Conservation (phyloP, 1,139 yeast species). For the Candida albicans region DNA sequence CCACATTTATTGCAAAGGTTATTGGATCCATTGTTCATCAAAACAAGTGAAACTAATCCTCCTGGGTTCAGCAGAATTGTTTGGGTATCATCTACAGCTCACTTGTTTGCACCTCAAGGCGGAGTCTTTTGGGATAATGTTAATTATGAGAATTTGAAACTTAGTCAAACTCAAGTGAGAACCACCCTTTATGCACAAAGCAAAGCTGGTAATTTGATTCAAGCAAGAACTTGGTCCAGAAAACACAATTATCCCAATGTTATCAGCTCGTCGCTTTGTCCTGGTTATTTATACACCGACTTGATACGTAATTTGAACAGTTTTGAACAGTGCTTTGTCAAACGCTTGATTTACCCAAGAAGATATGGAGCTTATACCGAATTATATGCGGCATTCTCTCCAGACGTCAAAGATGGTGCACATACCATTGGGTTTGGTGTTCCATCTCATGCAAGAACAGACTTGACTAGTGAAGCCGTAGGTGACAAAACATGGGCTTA, state of each 20-base stretch:
- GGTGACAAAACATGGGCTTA: constrained; percentile 15
- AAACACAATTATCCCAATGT: constrained; percentile 37
- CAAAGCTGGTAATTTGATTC: constrained; percentile 46
- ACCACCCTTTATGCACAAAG: constrained; percentile 42
- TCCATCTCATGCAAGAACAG: constrained; percentile 20
- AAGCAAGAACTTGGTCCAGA: constrained; percentile 43
- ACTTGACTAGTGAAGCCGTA: constrained; percentile 13
- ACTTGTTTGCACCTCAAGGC: constrained; percentile 33
- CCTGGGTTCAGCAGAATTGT: constrained; percentile 36
- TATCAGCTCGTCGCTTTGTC: constrained; percentile 41
- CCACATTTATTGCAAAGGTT: constrained; percentile 48
- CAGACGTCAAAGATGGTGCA: constrained; percentile 16
- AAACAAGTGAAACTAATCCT: constrained; percentile 23
- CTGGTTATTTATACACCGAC: constrained; percentile 47
- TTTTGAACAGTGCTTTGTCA: constrained; percentile 7
- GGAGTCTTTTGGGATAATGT: constrained; percentile 44
- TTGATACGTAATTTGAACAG: constrained; percentile 31
- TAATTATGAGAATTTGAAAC: constrained; percentile 17
- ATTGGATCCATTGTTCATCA: constrained; percentile 42
- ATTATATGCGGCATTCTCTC: constrained; percentile 23
- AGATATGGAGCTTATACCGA: constrained; percentile 24
- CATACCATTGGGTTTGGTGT: constrained; percentile 25
- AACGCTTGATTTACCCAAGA: constrained; percentile 9
- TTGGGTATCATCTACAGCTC: constrained; percentile 48
- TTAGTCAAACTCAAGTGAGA: constrained; percentile 3